Evolutionary conservation across 2,329 filamentous ascomycete genomes (phyloP).

Genomic region (Fusarium sp.): DNA sequence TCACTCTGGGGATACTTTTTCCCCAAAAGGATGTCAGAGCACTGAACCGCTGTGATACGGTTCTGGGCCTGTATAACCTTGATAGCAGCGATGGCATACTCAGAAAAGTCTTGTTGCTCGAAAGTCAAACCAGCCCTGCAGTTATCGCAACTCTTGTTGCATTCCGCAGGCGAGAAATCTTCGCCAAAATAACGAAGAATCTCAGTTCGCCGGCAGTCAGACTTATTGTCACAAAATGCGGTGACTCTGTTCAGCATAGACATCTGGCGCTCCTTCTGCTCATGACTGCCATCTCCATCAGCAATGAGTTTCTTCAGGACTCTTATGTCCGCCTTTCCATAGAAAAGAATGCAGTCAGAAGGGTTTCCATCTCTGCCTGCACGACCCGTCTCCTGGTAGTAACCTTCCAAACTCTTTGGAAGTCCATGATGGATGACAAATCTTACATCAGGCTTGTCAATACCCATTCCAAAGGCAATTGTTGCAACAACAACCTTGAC

Average conservation of each 20-base stretch:
- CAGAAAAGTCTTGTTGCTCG: conserved; percentile 79
- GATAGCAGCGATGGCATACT: conserved; percentile 77
- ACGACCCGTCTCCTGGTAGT: conserved; percentile 97
- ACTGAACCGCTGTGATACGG: conserved; percentile 79
- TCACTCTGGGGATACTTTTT: conserved; percentile 70
- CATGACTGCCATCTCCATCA: conserved; percentile 77
- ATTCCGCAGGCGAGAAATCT: conserved; percentile 76
- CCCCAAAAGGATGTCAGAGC: conserved; percentile 85
- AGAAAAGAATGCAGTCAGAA: conserved; percentile 92
- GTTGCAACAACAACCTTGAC: conserved; percentile 95
- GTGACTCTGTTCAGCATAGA: conserved; percentile 88
- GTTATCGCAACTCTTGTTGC: conserved; percentile 85
- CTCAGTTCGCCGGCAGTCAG: conserved; percentile 87
- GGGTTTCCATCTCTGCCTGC: conserved; percentile 89
- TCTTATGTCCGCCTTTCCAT: conserved; percentile 80
- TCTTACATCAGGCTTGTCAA: conserved; percentile 95
- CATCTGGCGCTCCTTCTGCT: conserved; percentile 86
- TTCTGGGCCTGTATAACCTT: conserved; percentile 71
- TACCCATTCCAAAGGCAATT: conserved; percentile 99
- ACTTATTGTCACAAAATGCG: conserved; percentile 88
- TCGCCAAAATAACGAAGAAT: conserved; percentile 97
- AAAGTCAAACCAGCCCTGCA: conserved; percentile 80
- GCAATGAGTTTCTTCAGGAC: conserved; percentile 84
- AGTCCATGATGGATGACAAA: conserved; percentile 95
- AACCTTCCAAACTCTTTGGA: conserved; percentile 95